Evolutionary conservation across 495 filamentous ascomycete genomes (phyloP).

Genomic region (Antarctomyces pellizariae): DNA sequence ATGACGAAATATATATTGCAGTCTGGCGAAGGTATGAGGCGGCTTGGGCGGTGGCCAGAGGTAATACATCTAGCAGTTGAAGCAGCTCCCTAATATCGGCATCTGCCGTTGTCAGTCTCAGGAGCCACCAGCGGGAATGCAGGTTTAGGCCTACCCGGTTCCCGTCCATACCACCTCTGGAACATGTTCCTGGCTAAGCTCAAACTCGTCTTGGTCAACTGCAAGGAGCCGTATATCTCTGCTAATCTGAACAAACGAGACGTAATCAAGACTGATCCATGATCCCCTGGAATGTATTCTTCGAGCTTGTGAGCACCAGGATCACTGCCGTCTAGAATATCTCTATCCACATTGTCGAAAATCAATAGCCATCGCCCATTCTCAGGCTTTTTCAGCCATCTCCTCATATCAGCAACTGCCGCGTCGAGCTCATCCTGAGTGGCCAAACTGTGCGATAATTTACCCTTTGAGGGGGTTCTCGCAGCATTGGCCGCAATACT

Average conservation of each 20-base stretch:
- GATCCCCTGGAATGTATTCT: no score
- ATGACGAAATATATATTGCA: slow-evolving; percentile 7
- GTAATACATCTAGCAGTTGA: slow-evolving; percentile 11
- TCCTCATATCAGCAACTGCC: no score
- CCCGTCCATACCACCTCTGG: no score
- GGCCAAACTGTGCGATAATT: no score
- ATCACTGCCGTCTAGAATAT: slow-evolving; percentile 11
- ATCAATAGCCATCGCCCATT: slow-evolving; percentile 19
- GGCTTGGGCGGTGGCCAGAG: slow-evolving; percentile 14
- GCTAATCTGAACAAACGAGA: slow-evolving; percentile 1
- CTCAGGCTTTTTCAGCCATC: no score
- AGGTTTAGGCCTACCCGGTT: no score
- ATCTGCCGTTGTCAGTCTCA: slow-evolving; percentile 7
- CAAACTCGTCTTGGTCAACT: neutral
- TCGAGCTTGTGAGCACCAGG: slow-evolving; percentile 2
- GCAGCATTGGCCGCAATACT: no score
- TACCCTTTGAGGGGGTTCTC: no score
- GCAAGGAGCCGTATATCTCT: neutral
- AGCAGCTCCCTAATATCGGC: slow-evolving; percentile 9
- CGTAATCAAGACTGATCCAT: slow-evolving; percentile 5
- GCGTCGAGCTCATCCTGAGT: no score
- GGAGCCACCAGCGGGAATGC: neutral
- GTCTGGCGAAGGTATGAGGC: slow-evolving; percentile 14
- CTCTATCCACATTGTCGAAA: slow-evolving; percentile 21
- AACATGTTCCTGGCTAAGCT: no score